Evolutionary conservation across 1,284 basidiomycete species (phyloP).

Genomic region (Cryptococcus maquisensis): DNA sequence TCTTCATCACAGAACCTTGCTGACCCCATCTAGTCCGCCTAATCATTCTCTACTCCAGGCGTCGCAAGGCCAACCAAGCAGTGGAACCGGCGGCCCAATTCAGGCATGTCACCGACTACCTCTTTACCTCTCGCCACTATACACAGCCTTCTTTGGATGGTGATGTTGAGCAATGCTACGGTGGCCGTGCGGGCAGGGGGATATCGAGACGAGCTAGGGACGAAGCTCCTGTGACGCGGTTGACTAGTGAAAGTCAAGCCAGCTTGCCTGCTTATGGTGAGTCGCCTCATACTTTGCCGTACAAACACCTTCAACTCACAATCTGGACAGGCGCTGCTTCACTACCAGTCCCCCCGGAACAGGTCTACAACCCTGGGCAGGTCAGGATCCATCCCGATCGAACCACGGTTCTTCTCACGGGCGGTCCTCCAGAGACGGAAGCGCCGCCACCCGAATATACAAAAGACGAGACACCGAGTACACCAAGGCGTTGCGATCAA

Average conservation of each 20-base stretch:
- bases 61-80: background rate
- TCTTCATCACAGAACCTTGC: background rate
- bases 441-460: slow-evolving; percentile 9
- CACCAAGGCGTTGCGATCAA: no score
- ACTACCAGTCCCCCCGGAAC: slow-evolving; percentile 7
- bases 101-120: background rate
- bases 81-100: background rate
- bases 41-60: background rate
- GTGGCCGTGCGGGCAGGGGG: no score
- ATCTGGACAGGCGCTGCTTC: slow-evolving; percentile 5
- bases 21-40: slow-evolving; percentile 3
- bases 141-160: no score
- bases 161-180: no score
- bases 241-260: slow-evolving; percentile 5
- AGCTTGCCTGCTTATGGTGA: slow-evolving; percentile 17
- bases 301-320: background rate
- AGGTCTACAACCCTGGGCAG: slow-evolving; percentile 5
- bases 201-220: background rate
- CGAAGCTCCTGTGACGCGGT: slow-evolving; percentile 3
- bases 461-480: background rate
- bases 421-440: background rate
- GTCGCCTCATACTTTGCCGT: background rate
- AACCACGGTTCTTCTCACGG: background rate
- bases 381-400: background rate
- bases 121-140: no score